Conservation (phyloP, 441 rosid species). For the Kokia cookei region DNA sequence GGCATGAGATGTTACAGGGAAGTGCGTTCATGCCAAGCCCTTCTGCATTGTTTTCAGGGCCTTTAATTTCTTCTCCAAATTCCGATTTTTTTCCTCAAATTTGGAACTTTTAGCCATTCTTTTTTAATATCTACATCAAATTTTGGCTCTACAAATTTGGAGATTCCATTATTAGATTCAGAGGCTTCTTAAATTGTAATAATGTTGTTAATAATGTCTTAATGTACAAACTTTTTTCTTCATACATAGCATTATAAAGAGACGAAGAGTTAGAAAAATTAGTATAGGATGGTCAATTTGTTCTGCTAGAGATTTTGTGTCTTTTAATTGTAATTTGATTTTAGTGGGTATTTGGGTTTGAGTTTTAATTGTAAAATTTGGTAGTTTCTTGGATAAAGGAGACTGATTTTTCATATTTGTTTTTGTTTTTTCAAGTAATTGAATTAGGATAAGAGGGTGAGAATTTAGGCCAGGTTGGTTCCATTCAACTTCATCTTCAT, state of each 20-base stretch:
- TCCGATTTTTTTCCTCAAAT: conserved; percentile 45
- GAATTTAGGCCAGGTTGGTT: too few species aligned
- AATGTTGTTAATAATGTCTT: background rate
- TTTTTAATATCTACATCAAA: background rate
- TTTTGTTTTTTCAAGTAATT: background rate
- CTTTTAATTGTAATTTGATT: background rate
- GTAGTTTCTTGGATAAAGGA: background rate
- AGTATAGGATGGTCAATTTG: background rate
- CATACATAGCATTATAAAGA: background rate
- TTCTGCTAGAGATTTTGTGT: background rate
- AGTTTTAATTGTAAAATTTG: background rate
- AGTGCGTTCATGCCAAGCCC: conserved; percentile 32
- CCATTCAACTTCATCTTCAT: too few species aligned
- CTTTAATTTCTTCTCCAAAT: conserved; percentile 42
- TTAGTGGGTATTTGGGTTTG: background rate
- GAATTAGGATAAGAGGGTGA: too few species aligned
- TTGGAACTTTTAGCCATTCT: conserved; percentile 29
- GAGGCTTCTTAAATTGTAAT: background rate
- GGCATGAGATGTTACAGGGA: conserved; percentile 15
- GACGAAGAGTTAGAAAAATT: background rate
- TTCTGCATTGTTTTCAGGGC: conserved; percentile 26
- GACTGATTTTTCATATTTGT: background rate
- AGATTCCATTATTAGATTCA: background rate
- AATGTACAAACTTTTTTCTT: background rate
- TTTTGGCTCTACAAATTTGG: background rate